Evolutionary conservation across 2,329 filamentous ascomycete genomes (phyloP).

Genomic region (Xylaria sp.): DNA sequence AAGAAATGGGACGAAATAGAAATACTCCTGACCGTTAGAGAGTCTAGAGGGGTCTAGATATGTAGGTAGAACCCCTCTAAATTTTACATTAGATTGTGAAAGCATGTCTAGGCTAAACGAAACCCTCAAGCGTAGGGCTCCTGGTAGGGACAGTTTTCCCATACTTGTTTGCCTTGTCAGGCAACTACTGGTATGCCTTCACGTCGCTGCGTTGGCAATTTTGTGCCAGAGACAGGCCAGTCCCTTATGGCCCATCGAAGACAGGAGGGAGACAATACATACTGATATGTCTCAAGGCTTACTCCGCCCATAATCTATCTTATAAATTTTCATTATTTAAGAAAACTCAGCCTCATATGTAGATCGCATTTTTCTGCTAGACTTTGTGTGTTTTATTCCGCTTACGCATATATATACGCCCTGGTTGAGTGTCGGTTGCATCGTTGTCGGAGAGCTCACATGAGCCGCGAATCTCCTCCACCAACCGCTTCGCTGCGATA

Average conservation of each 20-base stretch:
- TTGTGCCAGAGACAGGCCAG: not conserved
- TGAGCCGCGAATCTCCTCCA: slow-evolving; percentile 3
- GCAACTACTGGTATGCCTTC: slow-evolving; percentile 2
- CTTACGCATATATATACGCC: slow-evolving; percentile 11
- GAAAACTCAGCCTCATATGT: not conserved
- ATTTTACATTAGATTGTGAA: slow-evolving; percentile 14
- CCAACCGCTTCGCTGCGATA: not conserved
- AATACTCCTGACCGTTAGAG: not conserved
- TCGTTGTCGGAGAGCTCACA: slow-evolving; percentile 11
- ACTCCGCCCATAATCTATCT: not conserved
- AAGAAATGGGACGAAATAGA: not conserved
- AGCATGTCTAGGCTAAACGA: not conserved
- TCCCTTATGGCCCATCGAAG: not conserved
- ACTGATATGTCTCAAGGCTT: slow-evolving; percentile 18
- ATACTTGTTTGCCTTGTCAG: slow-evolving; percentile 5
- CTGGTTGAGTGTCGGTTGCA: slow-evolving; percentile 17
- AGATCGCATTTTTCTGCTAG: slow-evolving; percentile 1
- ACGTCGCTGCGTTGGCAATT: not conserved
- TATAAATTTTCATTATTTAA: slow-evolving; percentile 10
- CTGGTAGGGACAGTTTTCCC: slow-evolving; percentile 2
- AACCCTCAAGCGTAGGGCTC: not conserved
- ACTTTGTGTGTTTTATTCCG: not conserved
- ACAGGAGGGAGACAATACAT: not conserved
- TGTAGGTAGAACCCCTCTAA: slow-evolving; percentile 4
- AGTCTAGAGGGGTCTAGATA: not conserved